phyloP scores from a whole-genome alignment of 208 protist species.

The Vickermania spadyakhi region DNA sequence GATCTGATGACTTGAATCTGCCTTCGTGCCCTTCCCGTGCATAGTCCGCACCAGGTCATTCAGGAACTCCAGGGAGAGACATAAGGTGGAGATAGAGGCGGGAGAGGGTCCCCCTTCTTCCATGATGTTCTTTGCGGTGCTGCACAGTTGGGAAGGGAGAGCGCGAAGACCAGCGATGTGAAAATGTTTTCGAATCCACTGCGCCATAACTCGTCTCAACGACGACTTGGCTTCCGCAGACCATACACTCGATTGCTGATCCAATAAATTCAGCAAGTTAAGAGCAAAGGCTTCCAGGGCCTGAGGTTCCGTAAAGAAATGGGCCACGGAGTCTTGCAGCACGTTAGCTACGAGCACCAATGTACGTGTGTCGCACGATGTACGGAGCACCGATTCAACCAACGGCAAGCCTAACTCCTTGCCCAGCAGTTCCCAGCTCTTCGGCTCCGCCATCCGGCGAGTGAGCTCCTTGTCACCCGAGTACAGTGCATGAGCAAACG shows the following conservation, averaged over 20 bases:
- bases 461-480: slow-evolving; percentile 16
- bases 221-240: slow-evolving; percentile 15
- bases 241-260: slow-evolving; percentile 7
- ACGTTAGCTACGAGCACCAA: background rate
- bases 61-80: background rate
- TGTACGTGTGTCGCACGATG: background rate
- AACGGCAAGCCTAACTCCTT: background rate
- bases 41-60: background rate
- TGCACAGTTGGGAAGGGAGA: background rate
- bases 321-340: background rate
- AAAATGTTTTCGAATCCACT: background rate
- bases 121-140: background rate
- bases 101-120: background rate
- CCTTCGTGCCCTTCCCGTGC: background rate
- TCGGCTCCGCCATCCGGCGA: background rate
- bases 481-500: slow-evolving; percentile 23
- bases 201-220: background rate
- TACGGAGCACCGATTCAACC: background rate
- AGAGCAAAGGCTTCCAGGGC: slow-evolving; percentile 10
- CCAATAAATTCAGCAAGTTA: slow-evolving; percentile 13
- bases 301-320: background rate
- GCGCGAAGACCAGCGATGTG: background rate
- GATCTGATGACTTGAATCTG: background rate
- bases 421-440: background rate
- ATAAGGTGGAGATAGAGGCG: background rate